Evolutionary conservation across 768 basidiomycete genomes (phyloP), one percentile per base, ranked within the genome.

Genomic region (Leucocoprinus birnbaumii): DNA sequence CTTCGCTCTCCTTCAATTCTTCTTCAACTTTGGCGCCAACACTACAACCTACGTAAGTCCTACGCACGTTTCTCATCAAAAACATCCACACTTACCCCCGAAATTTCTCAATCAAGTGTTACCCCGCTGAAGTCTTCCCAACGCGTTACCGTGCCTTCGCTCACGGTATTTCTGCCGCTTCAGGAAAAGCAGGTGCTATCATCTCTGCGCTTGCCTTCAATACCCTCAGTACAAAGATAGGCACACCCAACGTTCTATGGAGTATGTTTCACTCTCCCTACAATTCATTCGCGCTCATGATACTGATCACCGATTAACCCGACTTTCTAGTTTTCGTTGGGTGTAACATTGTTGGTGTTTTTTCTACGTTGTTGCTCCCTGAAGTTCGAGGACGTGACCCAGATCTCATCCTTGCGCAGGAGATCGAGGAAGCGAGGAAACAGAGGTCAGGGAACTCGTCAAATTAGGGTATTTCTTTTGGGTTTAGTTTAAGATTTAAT

Each of bases 11-110:
- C 71, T 89, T 21, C 87, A 87, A 74, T 88, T 88, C 73, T 88
- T 89, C 76, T 89, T 89, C 76, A 89, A 90, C 71, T 91, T 89
- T 62, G 88, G 89, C 18, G 85, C 86, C 2, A 89, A 89, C 63
- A 71, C 82, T 13, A 84, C 82, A 5, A 79, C 82, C 57, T 84
- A 80, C 51, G 78, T 83, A 62, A 50, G 69, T 62, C 0, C 52
- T 21, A 26, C 24, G 27, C 5, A 31, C 11, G 25, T 40, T 13
- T 24, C 21, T 34, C 13, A 45, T 45, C 14, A 24, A 31, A 24
- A 37, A 21, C 2, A 24, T 35, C 40, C 16, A 19, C 19, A 14
- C n/a, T 51, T n/a, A 19, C 37, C 21, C 21, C 13, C n/a, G n/a
- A n/a, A n/a, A n/a, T 14, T 21, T 34, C 2, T 2, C 18, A 21